phyloP scores from a whole-genome alignment of 495 filamentous ascomycete species.

The Lasiosphaeria miniovina region DNA sequence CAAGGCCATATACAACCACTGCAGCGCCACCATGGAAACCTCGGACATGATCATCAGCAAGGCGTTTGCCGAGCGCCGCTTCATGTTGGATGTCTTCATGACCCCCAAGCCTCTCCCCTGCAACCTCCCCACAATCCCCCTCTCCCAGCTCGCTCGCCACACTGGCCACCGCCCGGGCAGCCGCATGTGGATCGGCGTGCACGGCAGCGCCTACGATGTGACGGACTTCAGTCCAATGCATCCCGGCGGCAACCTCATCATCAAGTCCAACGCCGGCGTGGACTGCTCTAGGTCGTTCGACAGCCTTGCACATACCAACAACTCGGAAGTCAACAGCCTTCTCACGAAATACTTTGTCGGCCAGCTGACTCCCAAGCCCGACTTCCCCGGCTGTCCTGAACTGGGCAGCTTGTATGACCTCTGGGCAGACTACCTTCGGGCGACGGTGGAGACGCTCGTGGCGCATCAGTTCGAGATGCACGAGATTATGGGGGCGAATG shows the following conservation, averaged over 20 bases:
- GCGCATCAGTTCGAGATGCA: slow-evolving; percentile 51
- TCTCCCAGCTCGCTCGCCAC: slow-evolving; percentile 47
- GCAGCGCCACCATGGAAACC: slow-evolving; percentile 44
- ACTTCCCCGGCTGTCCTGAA: slow-evolving; percentile 39
- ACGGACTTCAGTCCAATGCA: slow-evolving; percentile 51
- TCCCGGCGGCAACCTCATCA: slow-evolving; percentile 48
- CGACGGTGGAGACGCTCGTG: slow-evolving; percentile 46
- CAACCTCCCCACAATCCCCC: slow-evolving; percentile 44
- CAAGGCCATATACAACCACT: slow-evolving; percentile 48
- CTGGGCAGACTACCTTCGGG: slow-evolving; percentile 46
- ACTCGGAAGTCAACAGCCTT: slow-evolving; percentile 47
- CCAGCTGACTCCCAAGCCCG: slow-evolving; percentile 46
- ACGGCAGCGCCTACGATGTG: slow-evolving; percentile 49
- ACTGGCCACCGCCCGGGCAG: slow-evolving; percentile 47
- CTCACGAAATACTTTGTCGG: slow-evolving; percentile 53
- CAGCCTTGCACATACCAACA: slow-evolving; percentile 50
- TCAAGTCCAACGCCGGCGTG: slow-evolving; percentile 51
- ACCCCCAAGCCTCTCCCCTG: slow-evolving; percentile 48
- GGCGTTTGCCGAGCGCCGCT: slow-evolving; percentile 50
- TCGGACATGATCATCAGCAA: slow-evolving; percentile 47
- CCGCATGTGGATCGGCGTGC: slow-evolving; percentile 52
- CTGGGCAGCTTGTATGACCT: slow-evolving; percentile 42
- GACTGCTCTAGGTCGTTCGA: slow-evolving; percentile 52
- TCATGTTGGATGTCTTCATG: slow-evolving; percentile 57
- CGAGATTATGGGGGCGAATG: slow-evolving; percentile 43